Evolutionary conservation across 768 basidiomycete species (phyloP).

Genomic region (Lepiota venenata): DNA sequence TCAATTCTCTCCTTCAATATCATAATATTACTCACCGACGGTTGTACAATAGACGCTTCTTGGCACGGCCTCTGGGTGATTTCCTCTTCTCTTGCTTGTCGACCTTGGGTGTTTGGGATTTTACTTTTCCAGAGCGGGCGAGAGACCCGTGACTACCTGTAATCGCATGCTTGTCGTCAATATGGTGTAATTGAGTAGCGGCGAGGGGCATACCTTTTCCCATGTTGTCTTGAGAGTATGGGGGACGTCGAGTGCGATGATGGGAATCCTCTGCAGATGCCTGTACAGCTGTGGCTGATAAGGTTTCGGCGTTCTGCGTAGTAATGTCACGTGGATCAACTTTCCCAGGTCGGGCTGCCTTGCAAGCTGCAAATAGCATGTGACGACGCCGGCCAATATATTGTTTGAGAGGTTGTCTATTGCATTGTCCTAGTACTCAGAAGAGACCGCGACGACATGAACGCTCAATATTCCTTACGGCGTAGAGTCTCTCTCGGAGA

Average conservation of each 20-base stretch:
- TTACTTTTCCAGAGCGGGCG: constrained; percentile 99
- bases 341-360: not conserved
- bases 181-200: constrained; percentile 13
- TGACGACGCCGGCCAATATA: too few relatives aligned
- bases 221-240: constrained; percentile 64
- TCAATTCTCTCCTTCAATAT: not conserved
- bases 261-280: constrained; percentile 22
- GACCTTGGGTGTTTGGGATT: constrained; percentile 96
- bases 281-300: constrained; percentile 41
- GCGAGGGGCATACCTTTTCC: constrained; percentile 58
- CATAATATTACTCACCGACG: constrained; percentile 59
- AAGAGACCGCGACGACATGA: too few relatives aligned
- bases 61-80: constrained; percentile 94
- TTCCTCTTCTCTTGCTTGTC: constrained; percentile 99
- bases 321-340: not conserved
- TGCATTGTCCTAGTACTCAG: too few relatives aligned
- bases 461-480: too few relatives aligned
- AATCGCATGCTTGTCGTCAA: not conserved
- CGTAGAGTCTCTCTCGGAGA: too few relatives aligned
- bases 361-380: too few relatives aligned
- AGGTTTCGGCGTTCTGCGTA: constrained; percentile 27
- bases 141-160: constrained; percentile 98
- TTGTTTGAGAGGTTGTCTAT: too few relatives aligned
- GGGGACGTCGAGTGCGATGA: constrained; percentile 23
- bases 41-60: constrained; percentile 95